These are phyloP conservation scores for Pichia sp. DNA, from an alignment of 1,139 yeast species.

Conservation along the genomic window DNA sequence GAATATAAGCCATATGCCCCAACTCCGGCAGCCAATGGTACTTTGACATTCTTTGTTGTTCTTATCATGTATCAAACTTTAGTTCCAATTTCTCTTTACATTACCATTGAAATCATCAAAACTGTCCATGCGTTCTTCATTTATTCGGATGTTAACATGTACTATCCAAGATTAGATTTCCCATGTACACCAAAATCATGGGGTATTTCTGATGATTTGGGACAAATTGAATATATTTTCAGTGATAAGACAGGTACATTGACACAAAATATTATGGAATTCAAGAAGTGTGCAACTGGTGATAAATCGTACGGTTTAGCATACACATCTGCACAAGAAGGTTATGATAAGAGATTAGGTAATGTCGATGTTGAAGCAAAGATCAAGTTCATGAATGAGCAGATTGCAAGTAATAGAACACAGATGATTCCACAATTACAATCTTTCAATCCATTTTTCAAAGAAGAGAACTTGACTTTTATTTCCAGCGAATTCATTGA, in stretches of 20 bases:
- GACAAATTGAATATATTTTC: slow-evolving; percentile 62
- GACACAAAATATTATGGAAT: slow-evolving; percentile 62
- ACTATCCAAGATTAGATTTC: slow-evolving; percentile 50
- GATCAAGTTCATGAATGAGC: slow-evolving; percentile 38
- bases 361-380: slow-evolving; percentile 48
- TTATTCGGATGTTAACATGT: slow-evolving; percentile 50
- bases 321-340: slow-evolving; percentile 61
- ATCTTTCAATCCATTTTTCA: slow-evolving; percentile 30
- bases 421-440: slow-evolving; percentile 37
- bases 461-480: slow-evolving; percentile 46
- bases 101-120: slow-evolving; percentile 58
- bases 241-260: slow-evolving; percentile 64
- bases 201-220: slow-evolving; percentile 63
- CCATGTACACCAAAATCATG: slow-evolving; percentile 64
- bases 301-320: slow-evolving; percentile 53
- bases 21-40: slow-evolving; percentile 49
- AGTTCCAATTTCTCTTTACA: slow-evolving; percentile 59
- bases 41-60: slow-evolving; percentile 50
- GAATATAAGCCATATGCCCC: slow-evolving; percentile 54
- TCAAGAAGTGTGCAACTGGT: slow-evolving; percentile 56
- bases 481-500: slow-evolving; percentile 48
- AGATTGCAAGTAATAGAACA: slow-evolving; percentile 39
- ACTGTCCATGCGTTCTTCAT: slow-evolving; percentile 59
- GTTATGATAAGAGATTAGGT: slow-evolving; percentile 55
- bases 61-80: slow-evolving; percentile 55